Percentiles rank a stretch among this genome's conserved stretches.
These are phyloP conservation scores for Calonectria ilicicola DNA, from an alignment of 2,329 filamentous ascomycete genomes.

Conservation along the genomic window DNA sequence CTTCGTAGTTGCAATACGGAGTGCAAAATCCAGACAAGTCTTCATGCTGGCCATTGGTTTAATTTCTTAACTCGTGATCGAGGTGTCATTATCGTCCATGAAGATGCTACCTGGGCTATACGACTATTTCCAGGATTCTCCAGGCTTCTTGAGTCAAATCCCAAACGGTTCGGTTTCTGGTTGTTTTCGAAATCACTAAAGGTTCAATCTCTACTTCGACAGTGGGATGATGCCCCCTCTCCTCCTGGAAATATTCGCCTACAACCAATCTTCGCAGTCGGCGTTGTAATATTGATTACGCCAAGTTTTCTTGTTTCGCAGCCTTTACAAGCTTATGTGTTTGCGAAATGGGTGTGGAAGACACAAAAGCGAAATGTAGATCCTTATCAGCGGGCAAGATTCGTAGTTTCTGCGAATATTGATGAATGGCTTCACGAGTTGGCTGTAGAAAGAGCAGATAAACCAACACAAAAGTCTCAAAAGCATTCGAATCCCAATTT, in stretches of 20 bases:
- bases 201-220: conserved; percentile 30
- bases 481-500: background rate
- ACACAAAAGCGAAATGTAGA: conserved; percentile 28
- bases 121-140: conserved; percentile 54
- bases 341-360: conserved; percentile 52
- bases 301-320: conserved; percentile 56
- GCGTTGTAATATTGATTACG: conserved; percentile 52
- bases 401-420: conserved; percentile 47
- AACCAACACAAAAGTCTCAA: background rate
- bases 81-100: conserved; percentile 59
- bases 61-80: conserved; percentile 51
- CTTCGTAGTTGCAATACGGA: conserved; percentile 52
- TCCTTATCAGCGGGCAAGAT: conserved; percentile 31
- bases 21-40: conserved; percentile 57
- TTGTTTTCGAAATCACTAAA: conserved; percentile 50
- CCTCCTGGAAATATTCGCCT: conserved; percentile 41
- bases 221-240: background rate
- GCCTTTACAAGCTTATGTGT: conserved; percentile 47
- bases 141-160: conserved; percentile 46
- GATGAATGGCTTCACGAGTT: conserved; percentile 47
- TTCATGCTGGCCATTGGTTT: conserved; percentile 59
- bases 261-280: conserved; percentile 45
- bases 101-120: conserved; percentile 52
- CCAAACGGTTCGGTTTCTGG: conserved; percentile 52
- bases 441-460: conserved; percentile 31